Base-by-base conservation (phyloP, 2,329 filamentous ascomycete genomes). In the Penicillium sp. region DNA sequence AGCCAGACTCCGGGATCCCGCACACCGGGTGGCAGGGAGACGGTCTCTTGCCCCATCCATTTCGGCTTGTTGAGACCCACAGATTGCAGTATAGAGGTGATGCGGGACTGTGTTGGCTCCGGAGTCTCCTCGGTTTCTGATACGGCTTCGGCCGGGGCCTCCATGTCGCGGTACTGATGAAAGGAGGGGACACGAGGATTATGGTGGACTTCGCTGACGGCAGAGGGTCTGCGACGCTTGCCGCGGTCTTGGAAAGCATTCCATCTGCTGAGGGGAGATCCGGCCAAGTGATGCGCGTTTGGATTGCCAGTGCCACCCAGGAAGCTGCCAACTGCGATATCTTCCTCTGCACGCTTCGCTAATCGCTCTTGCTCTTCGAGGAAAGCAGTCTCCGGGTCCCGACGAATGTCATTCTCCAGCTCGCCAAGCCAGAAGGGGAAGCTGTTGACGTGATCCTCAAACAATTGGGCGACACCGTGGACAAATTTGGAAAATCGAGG, bases 401-500 rank as follows among this genome's bases (percentile, higher is more conserved):
- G 89, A 57, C 91, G 85, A 63, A 98, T 98, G 64, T 98, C 93
- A 26, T 81, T 87, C 64, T 96, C 91, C 35, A 97, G 77, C 52
- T 95, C 87, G 60, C 85, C 85, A 27, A 97, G 79, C 93, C 93
- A 98, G 74, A 97, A 96, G 11, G 93, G 93, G 62, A 97, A 83
- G 52, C 82, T 90, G 71, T 97, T 97, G 67, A 98, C 90, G 62
- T 95, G 82, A 68, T 98, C 89, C 61, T 97, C 93, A 58, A 97
- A 97, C 2, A 98, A 77, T 31, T 85, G 84, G 6, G 91, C 90
- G 4, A 94, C 84, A 51, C 93, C 93, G 61, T 98, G 91, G 2
- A 95, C 86, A 59, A 97, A 98, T 68, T 98, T 98, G 60, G 89
- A 96, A 72, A 98, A 98, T 41, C 86, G 82, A 1, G 90, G 88